Evolutionary conservation across 768 basidiomycete genomes (phyloP).

Genomic region (Scleroderma citrinum): DNA sequence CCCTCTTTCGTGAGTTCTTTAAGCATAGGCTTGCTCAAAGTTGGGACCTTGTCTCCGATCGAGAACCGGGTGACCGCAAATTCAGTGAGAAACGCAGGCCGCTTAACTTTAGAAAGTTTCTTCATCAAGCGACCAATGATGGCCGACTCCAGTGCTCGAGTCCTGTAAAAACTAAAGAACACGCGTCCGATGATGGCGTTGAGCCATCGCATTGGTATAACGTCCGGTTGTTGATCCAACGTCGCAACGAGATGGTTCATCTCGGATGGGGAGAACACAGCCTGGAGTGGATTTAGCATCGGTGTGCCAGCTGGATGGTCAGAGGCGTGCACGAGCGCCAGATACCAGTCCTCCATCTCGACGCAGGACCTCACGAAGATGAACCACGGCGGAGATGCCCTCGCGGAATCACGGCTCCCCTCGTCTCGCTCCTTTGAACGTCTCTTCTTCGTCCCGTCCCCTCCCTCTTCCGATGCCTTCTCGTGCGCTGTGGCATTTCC

Average conservation of each 20-base stretch:
- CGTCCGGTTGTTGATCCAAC: constrained; percentile 90
- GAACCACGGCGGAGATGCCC: constrained; percentile 75
- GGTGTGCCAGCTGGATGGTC: constrained; percentile 57
- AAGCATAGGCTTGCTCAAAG: constrained; percentile 94
- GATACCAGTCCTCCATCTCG: constrained; percentile 98
- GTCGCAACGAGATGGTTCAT: constrained; percentile 81
- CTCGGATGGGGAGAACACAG: constrained; percentile 68
- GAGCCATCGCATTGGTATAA: constrained; percentile 96
- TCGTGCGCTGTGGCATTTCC: constrained; percentile 20
- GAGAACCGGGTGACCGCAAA: constrained; percentile 85
- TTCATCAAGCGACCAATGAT: constrained; percentile 89
- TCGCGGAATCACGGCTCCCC: constrained; percentile 37
- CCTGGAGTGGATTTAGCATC: constrained; percentile 50
- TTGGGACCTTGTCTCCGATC: constrained; percentile 78
- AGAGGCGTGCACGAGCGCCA: constrained; percentile 72
- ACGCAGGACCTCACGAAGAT: constrained; percentile 83
- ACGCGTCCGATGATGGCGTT: constrained; percentile 91
- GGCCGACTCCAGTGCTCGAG: constrained; percentile 71
- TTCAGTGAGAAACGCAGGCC: constrained; percentile 79
- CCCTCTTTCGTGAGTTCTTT: constrained; percentile 96
- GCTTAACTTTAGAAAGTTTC: constrained; percentile 88
- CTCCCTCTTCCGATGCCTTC: constrained; percentile 35
- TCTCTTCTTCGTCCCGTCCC: constrained; percentile 30
- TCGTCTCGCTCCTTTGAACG: constrained; percentile 35
- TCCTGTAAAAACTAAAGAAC: constrained; percentile 90